phyloP scores from a whole-genome alignment of 306 rosid species.

The Ormosia semicastrata region DNA sequence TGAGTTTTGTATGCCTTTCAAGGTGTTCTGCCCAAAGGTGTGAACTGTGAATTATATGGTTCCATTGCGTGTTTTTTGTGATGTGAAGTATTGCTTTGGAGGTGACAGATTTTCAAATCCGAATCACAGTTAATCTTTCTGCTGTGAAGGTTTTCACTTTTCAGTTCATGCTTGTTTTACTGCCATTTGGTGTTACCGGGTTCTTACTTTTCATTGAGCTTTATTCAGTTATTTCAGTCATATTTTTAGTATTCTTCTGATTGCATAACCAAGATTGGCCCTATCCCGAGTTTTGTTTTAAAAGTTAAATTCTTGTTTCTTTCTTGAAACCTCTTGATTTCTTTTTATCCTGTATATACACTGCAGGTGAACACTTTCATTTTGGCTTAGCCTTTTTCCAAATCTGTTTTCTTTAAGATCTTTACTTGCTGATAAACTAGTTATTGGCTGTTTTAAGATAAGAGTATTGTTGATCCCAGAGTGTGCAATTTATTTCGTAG shows the following conservation, averaged over 20 bases:
- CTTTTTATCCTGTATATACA: neutral
- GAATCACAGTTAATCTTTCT: neutral
- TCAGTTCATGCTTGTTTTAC: neutral
- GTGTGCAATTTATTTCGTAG: neutral
- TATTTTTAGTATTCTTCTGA: neutral
- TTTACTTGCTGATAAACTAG: neutral
- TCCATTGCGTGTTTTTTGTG: neutral
- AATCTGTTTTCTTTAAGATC: neutral
- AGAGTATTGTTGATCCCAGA: neutral
- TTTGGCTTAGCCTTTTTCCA: neutral
- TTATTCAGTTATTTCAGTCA: neutral
- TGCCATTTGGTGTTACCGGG: neutral
- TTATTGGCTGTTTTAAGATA: neutral
- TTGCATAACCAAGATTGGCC: neutral
- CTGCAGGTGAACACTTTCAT: neutral
- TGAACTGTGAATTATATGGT: neutral
- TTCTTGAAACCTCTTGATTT: neutral
- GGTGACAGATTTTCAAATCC: neutral
- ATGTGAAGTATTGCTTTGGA: neutral
- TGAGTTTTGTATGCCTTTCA: neutral
- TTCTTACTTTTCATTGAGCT: neutral
- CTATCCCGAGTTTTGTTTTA: neutral
- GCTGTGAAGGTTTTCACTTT: neutral
- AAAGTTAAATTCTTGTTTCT: neutral
- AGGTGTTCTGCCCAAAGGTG: neutral